Evolutionary conservation across 139 green algal genomes (phyloP).

Genomic region (Closterium sp.): DNA sequence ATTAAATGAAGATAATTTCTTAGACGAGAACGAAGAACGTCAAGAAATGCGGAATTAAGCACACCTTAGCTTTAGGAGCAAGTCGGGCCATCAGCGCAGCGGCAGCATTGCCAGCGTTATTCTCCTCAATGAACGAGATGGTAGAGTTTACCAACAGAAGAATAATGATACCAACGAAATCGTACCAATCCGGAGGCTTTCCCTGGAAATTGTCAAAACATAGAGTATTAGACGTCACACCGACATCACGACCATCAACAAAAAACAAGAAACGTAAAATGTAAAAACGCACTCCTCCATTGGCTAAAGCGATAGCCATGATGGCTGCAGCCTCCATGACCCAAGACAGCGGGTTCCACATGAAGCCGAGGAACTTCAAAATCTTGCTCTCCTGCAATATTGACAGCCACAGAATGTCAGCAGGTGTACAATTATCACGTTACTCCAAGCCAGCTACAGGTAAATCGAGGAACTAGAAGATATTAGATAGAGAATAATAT

Average conservation of each 20-base stretch:
- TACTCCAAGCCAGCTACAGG: background rate
- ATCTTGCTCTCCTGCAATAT: slow-evolving; percentile 57
- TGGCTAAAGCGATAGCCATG: slow-evolving; percentile 67
- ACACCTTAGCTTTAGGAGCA: slow-evolving; percentile 23
- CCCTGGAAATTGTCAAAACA: slow-evolving; percentile 4
- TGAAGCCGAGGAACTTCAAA: slow-evolving; percentile 66
- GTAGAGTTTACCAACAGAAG: slow-evolving; percentile 69
- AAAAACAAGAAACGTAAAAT: background rate
- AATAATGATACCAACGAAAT: slow-evolving; percentile 56
- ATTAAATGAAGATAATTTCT: background rate
- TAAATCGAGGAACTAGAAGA: background rate
- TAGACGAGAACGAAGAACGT: too few species aligned
- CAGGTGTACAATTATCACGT: background rate
- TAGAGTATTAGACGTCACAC: background rate
- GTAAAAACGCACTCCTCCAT: slow-evolving; percentile 13
- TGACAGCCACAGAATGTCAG: background rate
- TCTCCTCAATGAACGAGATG: slow-evolving; percentile 59
- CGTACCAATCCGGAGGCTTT: slow-evolving; percentile 49
- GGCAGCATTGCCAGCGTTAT: slow-evolving; percentile 41
- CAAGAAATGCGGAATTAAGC: background rate
- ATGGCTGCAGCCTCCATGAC: slow-evolving; percentile 81
- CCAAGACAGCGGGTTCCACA: slow-evolving; percentile 62
- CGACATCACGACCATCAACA: background rate
- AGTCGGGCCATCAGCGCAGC: slow-evolving; percentile 43
- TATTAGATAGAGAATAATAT: background rate